These are phyloP conservation scores for Proliferodiscus dingleyae DNA, from an alignment of 2,329 filamentous ascomycete species.

Conservation along the genomic window DNA sequence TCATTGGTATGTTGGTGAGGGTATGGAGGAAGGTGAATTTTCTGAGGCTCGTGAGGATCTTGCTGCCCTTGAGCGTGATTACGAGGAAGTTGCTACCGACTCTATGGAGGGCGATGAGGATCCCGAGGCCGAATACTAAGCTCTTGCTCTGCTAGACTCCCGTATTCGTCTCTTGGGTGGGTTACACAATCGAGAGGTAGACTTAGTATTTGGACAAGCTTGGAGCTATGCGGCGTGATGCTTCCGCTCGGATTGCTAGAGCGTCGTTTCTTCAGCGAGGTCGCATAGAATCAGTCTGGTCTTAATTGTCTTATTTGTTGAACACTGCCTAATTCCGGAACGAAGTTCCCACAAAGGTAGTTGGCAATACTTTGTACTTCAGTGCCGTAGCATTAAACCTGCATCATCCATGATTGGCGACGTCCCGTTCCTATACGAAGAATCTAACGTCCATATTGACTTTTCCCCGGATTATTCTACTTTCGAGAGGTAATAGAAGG, in stretches of 20 bases:
- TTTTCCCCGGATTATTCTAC: no score
- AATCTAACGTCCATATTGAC: no score
- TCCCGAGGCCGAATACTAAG: slow-evolving; percentile 59
- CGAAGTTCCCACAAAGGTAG: slow-evolving; percentile 27
- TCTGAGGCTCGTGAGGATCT: slow-evolving; percentile 98
- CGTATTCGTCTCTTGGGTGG: slow-evolving; percentile 26
- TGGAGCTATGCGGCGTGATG: slow-evolving; percentile 24
- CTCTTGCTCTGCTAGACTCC: slow-evolving; percentile 13
- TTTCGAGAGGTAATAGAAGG: no score
- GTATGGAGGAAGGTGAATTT: slow-evolving; percentile 99
- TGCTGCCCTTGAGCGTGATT: slow-evolving; percentile 95
- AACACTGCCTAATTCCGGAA: slow-evolving; percentile 20
- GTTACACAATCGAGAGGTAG: slow-evolving; percentile 27
- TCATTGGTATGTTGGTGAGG: slow-evolving; percentile 99
- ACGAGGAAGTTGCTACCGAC: slow-evolving; percentile 97
- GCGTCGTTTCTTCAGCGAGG: slow-evolving; percentile 25
- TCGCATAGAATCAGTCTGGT: slow-evolving; percentile 15
- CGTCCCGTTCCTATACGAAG: no score
- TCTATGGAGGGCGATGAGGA: slow-evolving; percentile 83
- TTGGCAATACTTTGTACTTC: slow-evolving; percentile 30
- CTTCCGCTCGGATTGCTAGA: slow-evolving; percentile 24
- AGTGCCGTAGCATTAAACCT: slow-evolving; percentile 5
- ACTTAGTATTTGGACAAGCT: slow-evolving; percentile 22
- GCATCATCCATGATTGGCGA: not conserved
- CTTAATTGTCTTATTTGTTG: slow-evolving; percentile 21